These are phyloP conservation scores for Lactarius hengduanensis DNA, from an alignment of 768 basidiomycete genomes.

Conservation along the genomic window DNA sequence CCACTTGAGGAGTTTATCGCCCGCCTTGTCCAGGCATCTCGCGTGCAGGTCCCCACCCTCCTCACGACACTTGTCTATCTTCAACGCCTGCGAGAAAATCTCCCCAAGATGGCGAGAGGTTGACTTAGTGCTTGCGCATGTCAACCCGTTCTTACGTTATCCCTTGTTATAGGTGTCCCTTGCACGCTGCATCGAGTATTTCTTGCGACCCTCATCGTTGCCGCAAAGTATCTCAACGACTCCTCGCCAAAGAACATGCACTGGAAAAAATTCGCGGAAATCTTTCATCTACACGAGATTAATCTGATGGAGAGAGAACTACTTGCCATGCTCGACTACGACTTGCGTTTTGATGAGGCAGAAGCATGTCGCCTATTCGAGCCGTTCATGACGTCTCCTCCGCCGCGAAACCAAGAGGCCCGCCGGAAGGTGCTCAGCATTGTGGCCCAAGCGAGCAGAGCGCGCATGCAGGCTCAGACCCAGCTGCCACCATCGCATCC, in stretches of 20 bases:
- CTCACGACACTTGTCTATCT: constrained; percentile 91
- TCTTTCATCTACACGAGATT: constrained; percentile 78
- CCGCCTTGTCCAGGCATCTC: constrained; percentile 73
- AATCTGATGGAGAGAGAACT: constrained; percentile 98
- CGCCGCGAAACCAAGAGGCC: constrained; percentile 38
- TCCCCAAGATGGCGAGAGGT: constrained; percentile 84
- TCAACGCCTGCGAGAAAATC: constrained; percentile 75
- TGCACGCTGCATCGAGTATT: constrained; percentile 96
- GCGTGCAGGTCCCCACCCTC: constrained; percentile 88
- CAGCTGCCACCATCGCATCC: constrained; percentile 35
- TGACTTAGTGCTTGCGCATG: constrained; percentile 37
- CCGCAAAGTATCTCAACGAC: constrained; percentile 97
- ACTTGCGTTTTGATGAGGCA: constrained; percentile 84
- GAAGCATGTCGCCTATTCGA: constrained; percentile 69
- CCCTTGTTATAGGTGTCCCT: constrained; percentile 54
- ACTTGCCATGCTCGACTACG: constrained; percentile 86
- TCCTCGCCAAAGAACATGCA: constrained; percentile 94
- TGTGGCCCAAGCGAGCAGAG: constrained; percentile 54
- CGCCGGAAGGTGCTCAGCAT: constrained; percentile 53
- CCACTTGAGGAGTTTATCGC: constrained; percentile 83
- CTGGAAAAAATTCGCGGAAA: constrained; percentile 77
- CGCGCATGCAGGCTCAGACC: constrained; percentile 49
- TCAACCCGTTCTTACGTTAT: constrained; percentile 10
- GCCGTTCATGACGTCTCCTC: constrained; percentile 52
- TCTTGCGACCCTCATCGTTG: constrained; percentile 91